Evolutionary conservation across 2,329 filamentous ascomycete genomes (phyloP), one percentile per base, ranked within the genome.

Genomic region (Hypoxylon sp.): DNA sequence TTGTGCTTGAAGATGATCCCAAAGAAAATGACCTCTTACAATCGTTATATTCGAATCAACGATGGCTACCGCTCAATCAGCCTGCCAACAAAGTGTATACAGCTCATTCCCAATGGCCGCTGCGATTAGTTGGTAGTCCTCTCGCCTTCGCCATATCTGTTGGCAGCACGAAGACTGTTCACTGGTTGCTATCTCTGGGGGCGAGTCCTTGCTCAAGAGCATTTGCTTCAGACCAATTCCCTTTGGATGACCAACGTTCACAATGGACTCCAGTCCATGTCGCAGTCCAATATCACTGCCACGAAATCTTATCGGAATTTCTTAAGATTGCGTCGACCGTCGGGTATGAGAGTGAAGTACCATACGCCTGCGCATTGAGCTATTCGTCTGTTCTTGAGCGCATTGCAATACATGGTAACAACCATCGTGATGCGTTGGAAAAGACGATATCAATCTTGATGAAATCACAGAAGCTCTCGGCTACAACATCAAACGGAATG

Each of bases 251-350:
- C 29, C 35, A 51, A 7, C 48, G 48, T 15, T 51, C 41, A 3
- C 20, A 23, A 15, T 51, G 48, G 48, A 40, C 35, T 8, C 41
- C 48, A 2, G 41, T 51, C 20, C 48, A 51, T 11, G 19, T 51
- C 17, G 48, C 49, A 3, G 49, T 52, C 20, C 49, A 52, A 32
- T 52, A 43, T 23, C 49, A 52, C 26, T 48, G 45, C 11, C 15
- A 48, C 16, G 45, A 48, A 35, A 48, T 48, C 16, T 20, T 41
- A 6, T 21, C 36, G 12, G 20, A 42, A 17, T 30, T 48, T 17
- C 13, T 48, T 4, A 23, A 15, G 8, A 2, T n/a, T 11, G 16
- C 29, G 21, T 27, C 30, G 21, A 9, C 8, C n/a, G 16, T 12
- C 4, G 16, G 11, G 3, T 42, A 34, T 16, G 20, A 29, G n/a